Conservation (phyloP, 2,329 filamentous ascomycete genomes). For the Neonectria hederae region DNA sequence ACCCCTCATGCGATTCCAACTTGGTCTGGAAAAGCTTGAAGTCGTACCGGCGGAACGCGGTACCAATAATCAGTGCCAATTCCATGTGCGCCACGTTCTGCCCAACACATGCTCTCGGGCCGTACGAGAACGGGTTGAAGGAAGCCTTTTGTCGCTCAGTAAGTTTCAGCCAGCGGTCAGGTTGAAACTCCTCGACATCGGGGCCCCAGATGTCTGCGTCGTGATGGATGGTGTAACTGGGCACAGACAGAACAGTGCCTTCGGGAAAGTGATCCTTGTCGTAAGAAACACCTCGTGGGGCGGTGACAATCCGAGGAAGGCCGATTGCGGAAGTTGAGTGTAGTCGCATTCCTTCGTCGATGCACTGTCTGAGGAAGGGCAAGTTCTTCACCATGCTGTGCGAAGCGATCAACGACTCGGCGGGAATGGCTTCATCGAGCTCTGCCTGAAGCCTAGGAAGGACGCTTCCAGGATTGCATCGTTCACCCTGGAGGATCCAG, state of each 20-base stretch:
- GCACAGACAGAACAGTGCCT: slow-evolving; percentile 24
- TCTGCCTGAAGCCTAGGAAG: slow-evolving; percentile 20
- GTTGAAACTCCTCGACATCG: slow-evolving; percentile 24
- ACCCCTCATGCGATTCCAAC: slow-evolving; percentile 25
- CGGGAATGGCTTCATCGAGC: slow-evolving; percentile 23
- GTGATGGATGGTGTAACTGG: slow-evolving; percentile 28
- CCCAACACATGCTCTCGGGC: slow-evolving; percentile 26
- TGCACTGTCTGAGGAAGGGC: slow-evolving; percentile 19
- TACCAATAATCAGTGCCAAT: slow-evolving; percentile 20
- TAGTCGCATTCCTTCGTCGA: slow-evolving; percentile 26
- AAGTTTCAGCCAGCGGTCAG: slow-evolving; percentile 21
- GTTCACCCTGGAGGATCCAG: slow-evolving; percentile 25
- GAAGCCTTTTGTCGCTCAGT: slow-evolving; percentile 20
- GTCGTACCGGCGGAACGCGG: slow-evolving; percentile 21
- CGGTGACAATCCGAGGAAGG: slow-evolving; percentile 24
- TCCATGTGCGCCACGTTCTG: slow-evolving; percentile 30
- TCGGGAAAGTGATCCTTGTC: slow-evolving; percentile 23
- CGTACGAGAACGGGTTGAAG: slow-evolving; percentile 28
- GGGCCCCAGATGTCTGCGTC: slow-evolving; percentile 21
- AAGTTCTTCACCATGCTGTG: slow-evolving; percentile 23
- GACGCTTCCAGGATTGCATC: slow-evolving; percentile 13
- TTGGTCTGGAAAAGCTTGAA: slow-evolving; percentile 19
- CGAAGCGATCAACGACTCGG: slow-evolving; percentile 1
- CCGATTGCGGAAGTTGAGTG: slow-evolving; percentile 28
- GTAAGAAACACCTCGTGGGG: slow-evolving; percentile 13